These are phyloP conservation scores for Brassica incana DNA, from an alignment of 345 rosid genomes.

Conservation along the genomic window DNA sequence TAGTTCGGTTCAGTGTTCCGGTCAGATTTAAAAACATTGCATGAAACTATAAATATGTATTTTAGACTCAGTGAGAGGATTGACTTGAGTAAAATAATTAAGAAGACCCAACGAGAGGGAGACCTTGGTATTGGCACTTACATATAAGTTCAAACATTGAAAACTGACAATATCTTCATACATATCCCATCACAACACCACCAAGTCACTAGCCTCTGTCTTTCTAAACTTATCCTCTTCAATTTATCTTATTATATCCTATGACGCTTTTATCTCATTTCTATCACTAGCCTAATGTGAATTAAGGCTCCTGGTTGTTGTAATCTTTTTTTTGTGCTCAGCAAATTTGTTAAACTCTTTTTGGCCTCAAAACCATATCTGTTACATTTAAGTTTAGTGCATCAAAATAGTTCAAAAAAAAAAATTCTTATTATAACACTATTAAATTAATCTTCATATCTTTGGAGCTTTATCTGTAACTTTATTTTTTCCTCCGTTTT, in stretches of 20 bases:
- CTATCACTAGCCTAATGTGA: no score
- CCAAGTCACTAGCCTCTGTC: background rate
- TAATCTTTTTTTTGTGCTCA: no score
- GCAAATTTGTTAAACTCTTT: no score
- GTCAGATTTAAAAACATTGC: no score
- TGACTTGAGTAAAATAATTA: background rate
- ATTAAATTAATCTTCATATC: conserved; percentile 2
- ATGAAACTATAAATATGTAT: background rate
- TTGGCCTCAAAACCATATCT: no score
- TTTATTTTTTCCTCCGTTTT: conserved; percentile 2
- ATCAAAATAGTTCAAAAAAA: no score
- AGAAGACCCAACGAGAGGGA: conserved; percentile 12
- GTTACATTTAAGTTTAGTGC: no score
- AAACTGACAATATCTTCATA: conserved; percentile 34
- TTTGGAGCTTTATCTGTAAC: conserved; percentile 15
- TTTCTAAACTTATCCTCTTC: conserved; percentile 14
- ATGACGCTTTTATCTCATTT: no score
- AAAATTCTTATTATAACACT: background rate
- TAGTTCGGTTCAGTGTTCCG: no score
- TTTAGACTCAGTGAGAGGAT: background rate
- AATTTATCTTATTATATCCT: background rate
- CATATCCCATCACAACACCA: conserved; percentile 30
- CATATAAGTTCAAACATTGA: conserved; percentile 21
- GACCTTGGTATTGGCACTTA: conserved; percentile 25
- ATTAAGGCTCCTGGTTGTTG: no score